Base-by-base conservation (phyloP, 306 rosid genomes). In the Hippophae tibetana region DNA sequence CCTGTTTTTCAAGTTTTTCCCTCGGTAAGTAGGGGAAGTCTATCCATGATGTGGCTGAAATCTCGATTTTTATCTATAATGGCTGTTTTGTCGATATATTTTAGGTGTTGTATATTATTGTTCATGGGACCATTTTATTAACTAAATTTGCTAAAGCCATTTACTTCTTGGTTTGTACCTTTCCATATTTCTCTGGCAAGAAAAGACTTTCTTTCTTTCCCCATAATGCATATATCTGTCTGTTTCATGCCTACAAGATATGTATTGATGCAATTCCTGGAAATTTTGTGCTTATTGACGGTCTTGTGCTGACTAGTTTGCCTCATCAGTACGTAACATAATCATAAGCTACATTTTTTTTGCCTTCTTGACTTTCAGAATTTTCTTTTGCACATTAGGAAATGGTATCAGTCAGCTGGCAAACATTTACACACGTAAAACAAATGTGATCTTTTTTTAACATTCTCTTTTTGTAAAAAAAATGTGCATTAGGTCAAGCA, bases 231-330 rank as follows among this genome's bases (percentile, higher is more conserved):
- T 42, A 5, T 2, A 8, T n/a, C 14, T n/a, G 61, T 57, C 5
- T 57, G 5, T 2, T 5, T 14, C 9, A 23, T 7, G 51, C 42
- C 26, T 44, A 1, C 38, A 31, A 31, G 38, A 31, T 31, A 31
- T 31, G 52, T 40, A 44, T 14, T 27, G 2, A 14, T 10, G 5
- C 5, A 12, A 3, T 12, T 1, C 8, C 44, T 42, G 27, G 50
- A 47, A 31, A 49, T 47, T 42, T 25, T 13, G 54, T 81, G 93
- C 88, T 85, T 85, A 79, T 81, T 78, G 86, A 80, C 84, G 82
- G 89, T 82, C 89, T 65, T 71, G 82, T 66, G 60, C 72, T 78
- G 83, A 74, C 61, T 58, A 64, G 84, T 42, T 41, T 59, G 55
- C 3, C 54, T 26, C 82, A 14, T 69, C 78, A 63, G 77, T 66